Base-by-base conservation (phyloP, 768 basidiomycete species). In the Pulveroboletus ravenelii region DNA sequence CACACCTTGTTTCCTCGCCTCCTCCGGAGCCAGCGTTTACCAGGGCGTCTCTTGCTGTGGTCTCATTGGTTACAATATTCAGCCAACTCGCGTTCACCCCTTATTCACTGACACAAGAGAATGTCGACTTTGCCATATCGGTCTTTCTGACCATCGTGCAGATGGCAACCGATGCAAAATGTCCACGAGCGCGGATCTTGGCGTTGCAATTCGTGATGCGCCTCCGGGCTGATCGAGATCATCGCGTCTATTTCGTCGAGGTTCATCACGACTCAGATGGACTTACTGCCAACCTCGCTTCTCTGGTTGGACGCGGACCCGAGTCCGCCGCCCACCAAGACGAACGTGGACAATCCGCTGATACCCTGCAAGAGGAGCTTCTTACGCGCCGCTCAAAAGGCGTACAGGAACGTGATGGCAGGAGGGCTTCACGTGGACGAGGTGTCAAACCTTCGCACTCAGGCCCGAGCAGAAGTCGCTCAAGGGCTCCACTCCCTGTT, bases 151-250 rank as follows among this genome's bases (percentile, higher is more conserved):
- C 72, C 40, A 67, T 89, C 40, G 59, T 88, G 13, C 66, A 71
- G 17, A 64, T 86, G 13, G 61, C 78, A 5, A 60, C 67, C 0
- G 64, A 71, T 18, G 75, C 78, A 2, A 75, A 71, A 53, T 81
- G 81, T 9, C 58, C 80, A 0, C 73, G 79, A 36, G 85, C 87
- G 0, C 75, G 90, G 20, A 64, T 98, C 15, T 73, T 81, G 12
- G 76, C 86, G 5, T 72, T 98, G 17, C 90, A 93, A 62, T 96
- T 95, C 74, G 65, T 96, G 55, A 82, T 93, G 74, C 82, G 91
- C 13, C 73, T 98, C 17, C 78, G 95, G 48, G 93, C 89, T 1
- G 94, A 96, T 63, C 82, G 89, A 1, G 88, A 93, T 57, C 95
- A 99, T 62, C 77, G 85, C 10, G 61, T 98, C 36, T 96, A 85